phyloP scores from a whole-genome alignment of 2,329 filamentous ascomycete species.

The Cytospora schulzeri region DNA sequence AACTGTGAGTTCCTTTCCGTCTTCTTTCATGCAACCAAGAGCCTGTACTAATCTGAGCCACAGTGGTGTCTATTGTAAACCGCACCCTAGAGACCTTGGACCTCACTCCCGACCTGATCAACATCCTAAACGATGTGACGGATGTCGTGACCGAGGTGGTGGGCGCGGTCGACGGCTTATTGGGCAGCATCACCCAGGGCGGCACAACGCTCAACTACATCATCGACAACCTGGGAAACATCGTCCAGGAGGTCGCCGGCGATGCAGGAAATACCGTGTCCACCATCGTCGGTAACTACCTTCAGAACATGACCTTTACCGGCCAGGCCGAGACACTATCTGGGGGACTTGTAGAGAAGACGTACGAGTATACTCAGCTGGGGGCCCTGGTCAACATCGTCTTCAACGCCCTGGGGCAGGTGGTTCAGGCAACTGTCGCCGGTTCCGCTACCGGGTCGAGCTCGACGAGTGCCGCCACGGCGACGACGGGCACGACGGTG shows the following conservation, averaged over 20 bases:
- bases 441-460: slow-evolving; percentile 28
- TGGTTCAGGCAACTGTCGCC: slow-evolving; percentile 50
- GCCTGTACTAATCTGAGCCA: background rate
- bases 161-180: slow-evolving; percentile 59
- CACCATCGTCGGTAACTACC: slow-evolving; percentile 59
- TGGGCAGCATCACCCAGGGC: slow-evolving; percentile 60
- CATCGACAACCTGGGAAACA: slow-evolving; percentile 64
- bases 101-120: slow-evolving; percentile 62
- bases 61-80: slow-evolving; percentile 61
- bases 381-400: slow-evolving; percentile 57
- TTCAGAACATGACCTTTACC: slow-evolving; percentile 59
- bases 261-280: slow-evolving; percentile 47
- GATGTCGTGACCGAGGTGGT: slow-evolving; percentile 55
- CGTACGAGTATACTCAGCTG: slow-evolving; percentile 53
- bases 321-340: slow-evolving; percentile 40
- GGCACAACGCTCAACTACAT: slow-evolving; percentile 56
- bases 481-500: slow-evolving; percentile 10
- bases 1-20: slow-evolving; percentile 37
- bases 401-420: slow-evolving; percentile 56
- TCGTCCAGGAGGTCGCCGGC: slow-evolving; percentile 60
- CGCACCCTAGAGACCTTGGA: slow-evolving; percentile 61
- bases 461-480: slow-evolving; percentile 14
- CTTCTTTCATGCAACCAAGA: no score
- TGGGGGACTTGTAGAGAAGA: slow-evolving; percentile 49
- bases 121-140: slow-evolving; percentile 55